These are phyloP conservation scores for Colletotrichum sp. DNA, from an alignment of 2,329 filamentous ascomycete genomes.

Conservation along the genomic window DNA sequence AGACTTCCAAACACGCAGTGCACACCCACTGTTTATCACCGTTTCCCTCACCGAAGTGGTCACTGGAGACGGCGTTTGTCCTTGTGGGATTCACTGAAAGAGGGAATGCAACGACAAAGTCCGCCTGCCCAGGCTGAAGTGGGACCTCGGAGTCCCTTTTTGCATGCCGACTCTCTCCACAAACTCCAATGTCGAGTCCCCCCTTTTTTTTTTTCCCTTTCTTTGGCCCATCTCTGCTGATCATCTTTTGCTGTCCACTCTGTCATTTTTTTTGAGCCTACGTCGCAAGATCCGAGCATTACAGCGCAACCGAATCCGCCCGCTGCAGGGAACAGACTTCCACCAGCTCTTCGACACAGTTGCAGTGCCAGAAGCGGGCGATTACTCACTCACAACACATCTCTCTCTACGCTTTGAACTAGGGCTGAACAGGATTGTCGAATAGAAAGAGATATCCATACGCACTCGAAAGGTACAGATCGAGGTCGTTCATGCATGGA, in stretches of 20 bases:
- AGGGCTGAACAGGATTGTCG: not conserved
- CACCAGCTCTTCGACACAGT: not conserved
- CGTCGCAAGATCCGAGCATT: not conserved
- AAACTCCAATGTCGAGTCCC: not conserved
- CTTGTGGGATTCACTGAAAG: not conserved
- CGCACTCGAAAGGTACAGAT: not conserved
- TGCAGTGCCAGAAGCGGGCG: not conserved
- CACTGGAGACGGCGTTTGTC: not conserved
- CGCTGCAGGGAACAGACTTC: not conserved
- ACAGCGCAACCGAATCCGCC: not conserved
- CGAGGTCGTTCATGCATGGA: not conserved
- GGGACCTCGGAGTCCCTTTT: not conserved
- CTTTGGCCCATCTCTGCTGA: not conserved
- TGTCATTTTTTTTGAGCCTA: not conserved
- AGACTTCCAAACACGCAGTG: not conserved
- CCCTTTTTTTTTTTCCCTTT: not conserved
- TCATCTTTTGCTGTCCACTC: not conserved
- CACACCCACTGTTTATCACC: not conserved
- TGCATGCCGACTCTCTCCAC: not conserved
- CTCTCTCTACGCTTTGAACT: not conserved
- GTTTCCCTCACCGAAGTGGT: not conserved
- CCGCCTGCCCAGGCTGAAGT: not conserved
- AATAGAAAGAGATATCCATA: not conserved
- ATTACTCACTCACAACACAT: not conserved
- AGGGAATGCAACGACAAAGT: not conserved